Evolutionary conservation across 2,329 filamentous ascomycete genomes (phyloP), one percentile per base, ranked within the genome.

Genomic region (Pseudocercospora crystallina): DNA sequence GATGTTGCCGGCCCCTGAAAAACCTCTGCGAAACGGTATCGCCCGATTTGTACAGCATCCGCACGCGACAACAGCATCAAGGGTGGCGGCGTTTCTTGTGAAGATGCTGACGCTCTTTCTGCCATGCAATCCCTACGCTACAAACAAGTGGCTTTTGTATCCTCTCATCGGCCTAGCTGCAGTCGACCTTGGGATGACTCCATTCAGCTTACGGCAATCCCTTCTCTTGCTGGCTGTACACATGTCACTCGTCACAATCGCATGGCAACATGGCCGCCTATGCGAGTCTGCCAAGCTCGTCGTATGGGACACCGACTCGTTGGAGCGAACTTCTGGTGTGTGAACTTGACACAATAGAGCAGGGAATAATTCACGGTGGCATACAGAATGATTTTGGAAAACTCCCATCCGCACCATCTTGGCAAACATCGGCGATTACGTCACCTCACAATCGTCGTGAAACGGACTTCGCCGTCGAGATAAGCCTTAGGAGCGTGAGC

Each of bases 111-210:
- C 82, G 0, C 70, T 94, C 8, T 77, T 80, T 2, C 76, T 79
- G 40, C 80, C 85, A 1, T 96, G 90, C 67, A 83, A 82, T 66
- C 90, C 90, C 0, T 84, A 84, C 50, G 82, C 83, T 37, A 77
- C 82, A n/a, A 84, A 80, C 38, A 74, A 82, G 5, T 80, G 80
- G 67, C 71, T 90, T 4, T 76, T 83, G 4, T 84, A 86, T 58
- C 83, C 86, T 2, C 73, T 95, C 2, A 71, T 95, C 4, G 70
- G 80, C 3, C 68, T 92, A 7, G 89, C 89, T 8, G 82, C 80
- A 1, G 61, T 90, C 10, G 89, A 91, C 56, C 69, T 81, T 12
- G 62, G 72, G 1, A 57, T 69, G 2, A 56, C 72, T 9, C 53
- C 57, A 1, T 68, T 69, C 36, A 69, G 71, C 10, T 43, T 70